A percentile compares a stretch with the other conserved stretches of the same genome.
phyloP scores from a whole-genome alignment of 139 green algal genomes.

The Chlorella ohadii region DNA sequence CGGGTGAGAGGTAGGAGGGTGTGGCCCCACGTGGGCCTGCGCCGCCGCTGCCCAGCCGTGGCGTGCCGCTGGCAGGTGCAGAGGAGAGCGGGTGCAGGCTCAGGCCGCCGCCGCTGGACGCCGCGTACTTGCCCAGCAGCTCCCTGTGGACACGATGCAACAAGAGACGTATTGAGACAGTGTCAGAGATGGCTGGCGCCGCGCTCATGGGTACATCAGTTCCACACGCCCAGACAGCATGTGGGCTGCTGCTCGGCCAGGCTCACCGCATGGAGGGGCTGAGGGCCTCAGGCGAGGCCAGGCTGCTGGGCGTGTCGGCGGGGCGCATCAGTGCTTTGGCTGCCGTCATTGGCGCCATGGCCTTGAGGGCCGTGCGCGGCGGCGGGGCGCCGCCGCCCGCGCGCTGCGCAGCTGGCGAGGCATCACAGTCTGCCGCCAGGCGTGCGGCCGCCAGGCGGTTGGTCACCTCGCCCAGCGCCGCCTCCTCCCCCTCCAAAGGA shows the following conservation, averaged over 20 bases:
- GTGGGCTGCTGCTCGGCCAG: neutral
- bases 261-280: constrained; percentile 47
- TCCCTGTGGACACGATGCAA: constrained; percentile 6
- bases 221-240: too few species aligned
- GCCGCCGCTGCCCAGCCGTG: neutral
- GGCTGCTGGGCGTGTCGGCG: constrained; percentile 26
- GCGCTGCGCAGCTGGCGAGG: neutral
- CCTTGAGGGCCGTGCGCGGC: constrained; percentile 24
- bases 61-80: neutral
- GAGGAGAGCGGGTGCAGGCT: neutral
- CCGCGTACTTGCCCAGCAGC: constrained; percentile 53
- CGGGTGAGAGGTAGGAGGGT: constrained; percentile 30
- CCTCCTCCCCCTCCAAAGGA: too few species aligned
- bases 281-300: constrained; percentile 39
- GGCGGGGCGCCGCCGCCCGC: neutral
- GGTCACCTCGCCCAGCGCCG: constrained; percentile 17
- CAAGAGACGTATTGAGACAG: neutral
- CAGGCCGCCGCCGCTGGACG: neutral
- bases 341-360: constrained; percentile 34
- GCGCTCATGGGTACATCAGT: too few species aligned
- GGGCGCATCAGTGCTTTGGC: constrained; percentile 22
- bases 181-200: too few species aligned
- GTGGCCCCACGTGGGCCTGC: neutral
- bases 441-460: constrained; percentile 11
- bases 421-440: neutral